Percentiles rank a stretch among this genome's conserved stretches.
These are phyloP conservation scores for Spiromastix sp. DNA, from an alignment of 2,329 filamentous ascomycete genomes.

Conservation along the genomic window DNA sequence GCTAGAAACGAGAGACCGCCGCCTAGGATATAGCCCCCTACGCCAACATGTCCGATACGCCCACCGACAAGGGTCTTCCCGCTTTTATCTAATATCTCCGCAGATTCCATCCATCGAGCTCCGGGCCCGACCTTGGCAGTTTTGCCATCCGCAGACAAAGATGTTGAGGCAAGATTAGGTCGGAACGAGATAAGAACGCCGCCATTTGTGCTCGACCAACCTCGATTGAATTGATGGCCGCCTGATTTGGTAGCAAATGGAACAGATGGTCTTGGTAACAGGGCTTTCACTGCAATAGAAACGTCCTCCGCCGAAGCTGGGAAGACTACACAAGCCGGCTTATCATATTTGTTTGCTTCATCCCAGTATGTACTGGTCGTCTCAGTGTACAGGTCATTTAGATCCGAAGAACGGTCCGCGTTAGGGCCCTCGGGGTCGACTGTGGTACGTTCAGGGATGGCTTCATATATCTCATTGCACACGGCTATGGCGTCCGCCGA, in stretches of 20 bases:
- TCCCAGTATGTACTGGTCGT: too few species aligned
- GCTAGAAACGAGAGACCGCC: too few species aligned
- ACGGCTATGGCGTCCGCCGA: too few species aligned
- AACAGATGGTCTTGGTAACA: conserved; percentile 38
- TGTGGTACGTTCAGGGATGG: too few species aligned
- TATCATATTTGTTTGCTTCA: too few species aligned
- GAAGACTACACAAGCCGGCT: conserved; percentile 38
- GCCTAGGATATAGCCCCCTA: conserved; percentile 38
- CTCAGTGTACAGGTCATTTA: too few species aligned
- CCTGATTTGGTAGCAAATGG: conserved; percentile 47
- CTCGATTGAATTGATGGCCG: conserved; percentile 38
- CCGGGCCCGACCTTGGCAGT: conserved; percentile 32
- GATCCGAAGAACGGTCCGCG: too few species aligned
- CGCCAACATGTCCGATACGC: conserved; percentile 38
- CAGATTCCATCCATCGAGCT: conserved; percentile 25
- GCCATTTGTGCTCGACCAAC: conserved; percentile 36
- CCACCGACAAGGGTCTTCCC: conserved; percentile 33
- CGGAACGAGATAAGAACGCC: conserved; percentile 37
- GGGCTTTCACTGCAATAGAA: conserved; percentile 40
- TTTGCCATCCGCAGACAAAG: conserved; percentile 23
- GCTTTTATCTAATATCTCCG: conserved; percentile 20
- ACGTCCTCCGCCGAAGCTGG: conserved; percentile 43
- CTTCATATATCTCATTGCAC: too few species aligned
- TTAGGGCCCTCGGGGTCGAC: too few species aligned
- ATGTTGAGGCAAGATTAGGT: conserved; percentile 29